These are phyloP conservation scores for Hymenoscyphus linearis DNA, from an alignment of 2,329 filamentous ascomycete genomes.

Conservation along the genomic window DNA sequence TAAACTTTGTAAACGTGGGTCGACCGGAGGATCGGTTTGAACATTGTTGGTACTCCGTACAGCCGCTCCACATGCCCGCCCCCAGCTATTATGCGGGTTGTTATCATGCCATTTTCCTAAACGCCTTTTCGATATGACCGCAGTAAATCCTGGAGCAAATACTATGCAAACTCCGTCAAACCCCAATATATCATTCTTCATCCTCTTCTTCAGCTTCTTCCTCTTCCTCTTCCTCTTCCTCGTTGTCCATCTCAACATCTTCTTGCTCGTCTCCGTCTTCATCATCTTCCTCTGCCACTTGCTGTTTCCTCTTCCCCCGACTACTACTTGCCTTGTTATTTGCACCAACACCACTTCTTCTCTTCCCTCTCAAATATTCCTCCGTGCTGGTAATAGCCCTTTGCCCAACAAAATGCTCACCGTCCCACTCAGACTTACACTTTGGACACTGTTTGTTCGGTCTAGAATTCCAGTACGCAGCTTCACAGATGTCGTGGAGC, in stretches of 20 bases:
- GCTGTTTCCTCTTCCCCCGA: constrained; percentile 1
- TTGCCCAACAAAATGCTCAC: constrained; percentile 31
- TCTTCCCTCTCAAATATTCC: constrained; percentile 28
- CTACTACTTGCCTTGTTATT: constrained; percentile 14
- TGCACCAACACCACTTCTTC: constrained; percentile 24
- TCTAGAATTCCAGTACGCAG: constrained; percentile 63
- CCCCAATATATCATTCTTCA: not conserved
- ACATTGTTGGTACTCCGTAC: not conserved
- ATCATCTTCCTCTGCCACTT: not conserved
- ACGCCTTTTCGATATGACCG: not conserved
- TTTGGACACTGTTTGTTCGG: constrained; percentile 57
- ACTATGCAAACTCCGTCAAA: not conserved
- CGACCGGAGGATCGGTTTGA: too few relatives aligned
- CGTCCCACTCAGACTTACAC: constrained; percentile 48
- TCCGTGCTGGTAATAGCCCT: constrained; percentile 31
- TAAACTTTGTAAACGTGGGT: not conserved
- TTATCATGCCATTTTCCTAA: not conserved
- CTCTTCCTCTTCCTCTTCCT: constrained; percentile 12
- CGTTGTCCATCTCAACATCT: constrained; percentile 3
- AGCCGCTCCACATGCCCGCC: not conserved
- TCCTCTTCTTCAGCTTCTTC: constrained; percentile 8
- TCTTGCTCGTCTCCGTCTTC: constrained; percentile 3
- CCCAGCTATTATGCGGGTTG: not conserved
- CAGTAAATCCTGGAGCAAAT: not conserved
- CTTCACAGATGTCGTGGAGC: constrained; percentile 71